phyloP scores from a whole-genome alignment of 2,329 filamentous ascomycete species.

The Chrysoporthe austroafricana region DNA sequence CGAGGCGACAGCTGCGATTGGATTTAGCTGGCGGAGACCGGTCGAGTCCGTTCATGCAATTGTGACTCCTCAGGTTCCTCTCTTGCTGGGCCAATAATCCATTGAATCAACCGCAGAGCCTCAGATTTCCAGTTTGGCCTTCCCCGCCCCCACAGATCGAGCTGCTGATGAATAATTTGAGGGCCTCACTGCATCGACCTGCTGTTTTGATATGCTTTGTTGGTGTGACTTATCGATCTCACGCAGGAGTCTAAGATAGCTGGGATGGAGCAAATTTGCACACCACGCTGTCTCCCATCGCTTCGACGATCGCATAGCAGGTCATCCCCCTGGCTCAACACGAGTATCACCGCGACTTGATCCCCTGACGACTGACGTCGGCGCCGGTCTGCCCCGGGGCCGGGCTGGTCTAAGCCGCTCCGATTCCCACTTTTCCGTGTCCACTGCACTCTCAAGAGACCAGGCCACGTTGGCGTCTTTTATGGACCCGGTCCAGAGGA shows the following conservation, averaged over 20 bases:
- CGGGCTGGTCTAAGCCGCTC: too few species aligned
- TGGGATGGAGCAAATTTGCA: not conserved
- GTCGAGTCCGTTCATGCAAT: not conserved
- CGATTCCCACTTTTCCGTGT: not conserved
- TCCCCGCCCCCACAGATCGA: not conserved
- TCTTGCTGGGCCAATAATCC: not conserved
- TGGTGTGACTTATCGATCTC: not conserved
- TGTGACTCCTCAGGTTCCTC: not conserved
- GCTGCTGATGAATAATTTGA: not conserved
- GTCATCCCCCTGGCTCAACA: not conserved
- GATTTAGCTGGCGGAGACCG: not conserved
- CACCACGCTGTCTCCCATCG: not conserved
- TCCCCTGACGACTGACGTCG: too few species aligned
- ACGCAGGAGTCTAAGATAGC: not conserved
- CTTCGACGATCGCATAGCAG: not conserved
- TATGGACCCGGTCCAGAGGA: too few species aligned
- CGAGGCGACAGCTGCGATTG: not conserved
- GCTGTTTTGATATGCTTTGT: not conserved
- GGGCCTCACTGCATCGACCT: not conserved
- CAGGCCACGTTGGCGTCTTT: too few species aligned
- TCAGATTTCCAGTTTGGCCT: not conserved
- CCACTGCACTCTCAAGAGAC: not conserved
- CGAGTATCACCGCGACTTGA: not conserved
- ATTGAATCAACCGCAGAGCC: not conserved
- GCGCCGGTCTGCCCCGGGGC: too few species aligned